Conservation (phyloP, 495 filamentous ascomycete species). For the Aspergillus taichungensis region DNA sequence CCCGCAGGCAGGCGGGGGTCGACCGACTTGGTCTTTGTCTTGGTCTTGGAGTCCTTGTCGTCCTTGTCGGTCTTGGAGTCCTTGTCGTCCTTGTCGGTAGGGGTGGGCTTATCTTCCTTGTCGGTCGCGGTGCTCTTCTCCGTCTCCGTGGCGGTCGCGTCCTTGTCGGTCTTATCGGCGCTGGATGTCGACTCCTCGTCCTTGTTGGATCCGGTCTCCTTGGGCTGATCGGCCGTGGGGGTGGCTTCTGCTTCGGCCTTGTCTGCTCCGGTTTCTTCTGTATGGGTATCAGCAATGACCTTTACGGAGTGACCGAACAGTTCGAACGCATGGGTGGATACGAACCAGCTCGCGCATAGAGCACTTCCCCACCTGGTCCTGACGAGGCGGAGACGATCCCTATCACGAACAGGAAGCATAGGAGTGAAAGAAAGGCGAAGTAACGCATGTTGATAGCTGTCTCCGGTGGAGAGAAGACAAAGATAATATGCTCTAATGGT, state of each 20-base stretch:
- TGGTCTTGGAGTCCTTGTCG: conserved; percentile 22
- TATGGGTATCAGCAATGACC: conserved; percentile 12
- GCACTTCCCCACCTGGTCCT: conserved; percentile 22
- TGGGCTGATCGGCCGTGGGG: conserved; percentile 7
- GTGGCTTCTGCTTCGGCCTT: too few species aligned
- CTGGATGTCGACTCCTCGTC: conserved; percentile 7
- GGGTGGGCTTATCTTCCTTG: too few species aligned
- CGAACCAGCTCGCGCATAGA: conserved; percentile 27
- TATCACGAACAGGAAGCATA: conserved; percentile 37
- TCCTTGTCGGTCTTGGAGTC: conserved; percentile 25
- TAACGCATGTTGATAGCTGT: conserved; percentile 25
- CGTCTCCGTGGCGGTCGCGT: conserved; percentile 10
- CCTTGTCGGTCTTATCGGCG: conserved; percentile 11
- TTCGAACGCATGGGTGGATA: background rate
- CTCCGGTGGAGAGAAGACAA: too few species aligned
- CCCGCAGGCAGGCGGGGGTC: conserved; percentile 58
- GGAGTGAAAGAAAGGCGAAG: conserved; percentile 18
- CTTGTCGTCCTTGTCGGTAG: conserved; percentile 11
- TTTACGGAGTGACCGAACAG: background rate
- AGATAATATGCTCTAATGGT: too few species aligned
- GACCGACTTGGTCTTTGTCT: conserved; percentile 44
- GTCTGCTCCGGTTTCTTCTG: conserved; percentile 2
- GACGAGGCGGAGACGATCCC: conserved; percentile 43
- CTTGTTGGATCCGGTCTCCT: conserved; percentile 9
- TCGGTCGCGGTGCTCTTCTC: conserved; percentile 19